Evolutionary conservation across 176 grass and related monocot species (phyloP), one percentile per base, ranked within the genome.

Genomic region (Olyra latifolia): DNA sequence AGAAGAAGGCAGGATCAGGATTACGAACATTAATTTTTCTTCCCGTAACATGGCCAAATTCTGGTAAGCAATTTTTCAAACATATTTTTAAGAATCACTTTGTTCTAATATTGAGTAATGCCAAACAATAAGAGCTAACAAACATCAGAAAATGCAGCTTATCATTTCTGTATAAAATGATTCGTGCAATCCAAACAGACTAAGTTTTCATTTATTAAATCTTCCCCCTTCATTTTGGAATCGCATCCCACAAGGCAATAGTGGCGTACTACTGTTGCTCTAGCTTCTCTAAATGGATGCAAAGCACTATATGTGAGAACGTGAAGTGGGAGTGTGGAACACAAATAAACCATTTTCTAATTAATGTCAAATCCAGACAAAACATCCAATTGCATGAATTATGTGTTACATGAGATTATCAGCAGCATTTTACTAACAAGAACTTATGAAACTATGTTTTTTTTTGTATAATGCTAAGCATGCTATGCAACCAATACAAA

Each of bases 401-500:
- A 54, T 17, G 39, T 27, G 71, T 84, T 48, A 30, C 32, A 13
- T 69, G 64, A 61, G 16, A 71, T 61, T 40, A 60, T 32, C 12
- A 48, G 27, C 40, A 6, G 5, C 46, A 17, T 61, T 72, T 74
- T 48, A 28, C 30, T 63, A 42, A 80, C 14, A 10, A 74, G 15
- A 84, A 69, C 63, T 62, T 80, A 71, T 24, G 59, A 7, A 53
- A 38, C 53, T 68, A 29, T 5, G 10, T 73, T 14, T 66, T 71
- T 71, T 10, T 58, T n/a, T 66, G 11, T 69, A 56, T 27, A 80
- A 69, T 7, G 46, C 53, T 54, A 80, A 80, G 10, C 71, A 85
- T 71, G 39, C 4, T 76, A 71, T 84, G 10, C 45, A 22, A 81
- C 44, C 20, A 17, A 58, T 74, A 25, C 4, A 66, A 41, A 75